Percentiles rank a stretch among this genome's conserved stretches.
These are phyloP conservation scores for Pinus tabuliformis DNA, from an alignment of 75 land plant species.

Conservation along the genomic window DNA sequence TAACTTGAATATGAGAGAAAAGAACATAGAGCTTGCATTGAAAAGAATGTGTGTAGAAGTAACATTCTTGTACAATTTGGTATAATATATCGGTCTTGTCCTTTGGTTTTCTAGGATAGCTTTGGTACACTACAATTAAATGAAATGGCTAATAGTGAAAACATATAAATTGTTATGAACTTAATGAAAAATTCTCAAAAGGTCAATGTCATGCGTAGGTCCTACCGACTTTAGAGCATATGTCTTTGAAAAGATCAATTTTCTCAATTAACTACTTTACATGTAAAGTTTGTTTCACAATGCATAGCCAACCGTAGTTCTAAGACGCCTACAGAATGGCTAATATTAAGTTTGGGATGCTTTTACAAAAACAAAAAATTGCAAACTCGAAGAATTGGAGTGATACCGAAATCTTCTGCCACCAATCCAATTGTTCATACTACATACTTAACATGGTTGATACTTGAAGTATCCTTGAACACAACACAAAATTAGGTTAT, in stretches of 20 bases:
- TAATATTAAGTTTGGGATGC: not conserved
- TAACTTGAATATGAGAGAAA: not conserved
- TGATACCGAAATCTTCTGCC: conserved; percentile 90
- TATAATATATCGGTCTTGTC: conserved; percentile 59
- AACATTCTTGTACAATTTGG: conserved; percentile 84
- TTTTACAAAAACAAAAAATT: not conserved
- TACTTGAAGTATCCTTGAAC: conserved; percentile 80
- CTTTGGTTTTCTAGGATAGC: conserved; percentile 80
- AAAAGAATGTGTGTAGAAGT: conserved; percentile 80
- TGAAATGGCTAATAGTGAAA: not conserved
- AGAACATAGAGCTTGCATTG: conserved; percentile 43
- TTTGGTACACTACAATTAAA: conserved; percentile 63
- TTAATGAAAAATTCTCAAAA: not conserved
- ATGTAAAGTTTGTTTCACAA: not conserved
- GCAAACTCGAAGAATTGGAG: conserved; percentile 87
- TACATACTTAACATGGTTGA: conserved; percentile 65
- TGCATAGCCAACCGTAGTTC: not conserved
- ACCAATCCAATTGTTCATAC: conserved; percentile 91
- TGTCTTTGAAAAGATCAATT: not conserved
- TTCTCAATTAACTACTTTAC: not conserved
- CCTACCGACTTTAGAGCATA: not conserved
- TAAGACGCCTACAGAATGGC: not conserved
- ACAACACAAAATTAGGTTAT: no score
- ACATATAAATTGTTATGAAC: not conserved
- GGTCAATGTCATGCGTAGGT: not conserved